Base-by-base conservation (phyloP, 2,329 filamentous ascomycete genomes). In the Aspergillus costaricaensis region DNA sequence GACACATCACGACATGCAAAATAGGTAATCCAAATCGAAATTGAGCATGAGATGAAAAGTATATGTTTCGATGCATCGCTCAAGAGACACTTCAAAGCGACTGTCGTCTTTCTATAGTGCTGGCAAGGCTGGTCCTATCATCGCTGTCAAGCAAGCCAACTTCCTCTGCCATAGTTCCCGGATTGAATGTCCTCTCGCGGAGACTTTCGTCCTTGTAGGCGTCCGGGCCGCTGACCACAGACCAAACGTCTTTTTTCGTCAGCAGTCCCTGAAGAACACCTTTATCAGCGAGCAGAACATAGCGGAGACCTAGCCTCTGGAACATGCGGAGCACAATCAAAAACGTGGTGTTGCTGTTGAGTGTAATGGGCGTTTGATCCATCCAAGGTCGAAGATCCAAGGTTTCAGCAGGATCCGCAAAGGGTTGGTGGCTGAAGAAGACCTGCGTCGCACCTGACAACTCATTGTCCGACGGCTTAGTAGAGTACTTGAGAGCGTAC, bases 171-270 rank as follows among this genome's bases (percentile, higher is more conserved):
- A 59, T 62, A 49, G 71, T 61, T 14, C 56, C 62, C 36, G 72
- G 68, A 32, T 67, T 61, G 47, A 72, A 72, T 5, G 68, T 59
- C 47, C 65, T 66, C 6, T 70, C 68, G 47, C 67, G 70, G 19
- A 75, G 63, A n/a, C 66, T 69, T 43, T 76, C 71, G 57, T 69
- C 68, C 39, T 70, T 67, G 27, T 66, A 66, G 55, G 88, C 86
- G 65, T 89, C 88, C 9, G 86, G 87, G 44, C 89, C 91, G 72
- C 96, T 92, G 49, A 98, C 82, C 41, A 98, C 88, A 75, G 91
- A 93, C 91, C 93, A 98, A 36, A 96, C 88, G 77, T 99, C 95
- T 80, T 99, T 99, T 81, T 98, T 98, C 19, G 95, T 99, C 67
- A 98, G 80, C 51, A 99, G 76, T 0, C 95, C 95, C 74, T 91